A percentile compares a stretch with the other conserved stretches of the same genome.
Evolutionary conservation across 2,329 filamentous ascomycete species (phyloP).

Genomic region (Xylariaceae sp.): DNA sequence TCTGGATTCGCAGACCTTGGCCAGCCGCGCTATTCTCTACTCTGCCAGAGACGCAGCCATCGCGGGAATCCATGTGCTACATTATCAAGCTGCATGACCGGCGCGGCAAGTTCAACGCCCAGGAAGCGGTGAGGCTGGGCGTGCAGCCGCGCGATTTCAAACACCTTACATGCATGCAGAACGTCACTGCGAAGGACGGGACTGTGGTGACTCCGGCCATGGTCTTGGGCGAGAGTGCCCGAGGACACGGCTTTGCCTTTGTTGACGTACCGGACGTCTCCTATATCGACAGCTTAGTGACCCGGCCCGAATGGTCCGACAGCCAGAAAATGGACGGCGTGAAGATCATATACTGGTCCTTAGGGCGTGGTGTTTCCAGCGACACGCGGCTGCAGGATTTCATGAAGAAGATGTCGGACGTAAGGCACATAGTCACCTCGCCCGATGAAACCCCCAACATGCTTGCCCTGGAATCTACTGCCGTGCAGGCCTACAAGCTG

Average conservation of each 20-base stretch:
- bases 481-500: constrained; percentile 62
- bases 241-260: constrained; percentile 70
- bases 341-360: constrained; percentile 70
- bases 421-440: constrained; percentile 75
- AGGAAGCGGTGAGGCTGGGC: constrained; percentile 59
- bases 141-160: constrained; percentile 56
- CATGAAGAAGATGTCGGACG: constrained; percentile 53
- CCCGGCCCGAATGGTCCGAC: constrained; percentile 66
- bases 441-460: constrained; percentile 70
- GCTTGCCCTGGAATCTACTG: constrained; percentile 62
- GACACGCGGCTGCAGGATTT: constrained; percentile 63
- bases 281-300: constrained; percentile 65
- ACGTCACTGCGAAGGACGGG: constrained; percentile 59
- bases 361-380: constrained; percentile 62
- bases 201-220: constrained; percentile 74
- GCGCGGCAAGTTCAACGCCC: constrained; percentile 72
- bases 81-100: constrained; percentile 71
- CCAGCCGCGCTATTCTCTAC: constrained; percentile 59
- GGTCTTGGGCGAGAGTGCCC: constrained; percentile 65
- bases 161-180: constrained; percentile 57
- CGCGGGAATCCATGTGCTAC: constrained; percentile 72
- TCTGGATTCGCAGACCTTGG: constrained; percentile 73
- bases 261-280: constrained; percentile 68
- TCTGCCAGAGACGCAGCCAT: constrained; percentile 64
- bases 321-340: constrained; percentile 61